Base-by-base conservation (phyloP, 768 basidiomycete species). In the Strobilomyces confusus region DNA sequence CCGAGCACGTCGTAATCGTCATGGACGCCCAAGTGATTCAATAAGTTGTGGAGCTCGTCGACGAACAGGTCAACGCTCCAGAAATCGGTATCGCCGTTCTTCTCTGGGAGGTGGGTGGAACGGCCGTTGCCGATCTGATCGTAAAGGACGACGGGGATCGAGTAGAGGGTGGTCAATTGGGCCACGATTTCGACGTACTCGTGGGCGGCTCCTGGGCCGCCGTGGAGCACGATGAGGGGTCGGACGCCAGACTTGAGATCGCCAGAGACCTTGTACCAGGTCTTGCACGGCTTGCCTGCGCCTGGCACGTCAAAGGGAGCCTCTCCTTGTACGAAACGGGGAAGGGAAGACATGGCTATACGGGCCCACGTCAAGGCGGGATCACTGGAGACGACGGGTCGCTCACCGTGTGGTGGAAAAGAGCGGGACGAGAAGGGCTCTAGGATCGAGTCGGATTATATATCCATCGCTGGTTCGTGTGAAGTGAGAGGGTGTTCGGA, bases 91-190 rank as follows among this genome's bases (percentile, higher is more conserved):
- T 75, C 71, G 14, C 68, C 70, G 7, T 61, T 70, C 58, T 78
- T 81, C 55, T 81, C 77, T 9, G 63, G 75, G 19, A 82, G 69
- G 57, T 81, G 80, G 9, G 80, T 80, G 13, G 81, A 83, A 23
- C 66, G 65, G n/a, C 80, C 80, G 51, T 66, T 73, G 9, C 81
- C 82, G 42, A 84, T 52, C 59, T 83, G 82, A 61, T 81, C 80
- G 65, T 83, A 83, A 43, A 81, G 59, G 37, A 84, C 59, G 58
- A 83, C 70, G 12, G 80, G 80, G 43, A 77, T 78, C 29, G 57
- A 44, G 49, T 69, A 59, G 11, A 63, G 58, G 6, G 54, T 51
- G 23, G 72, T 69, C 43, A 81, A 69, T 42, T 76, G 74, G 36
- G 70, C 62, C 55, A 77, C 57, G 34, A 69, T 55, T 34, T 72